Evolutionary conservation across 495 filamentous ascomycete species (phyloP).

Genomic region (Lasiosphaeria hispida): DNA sequence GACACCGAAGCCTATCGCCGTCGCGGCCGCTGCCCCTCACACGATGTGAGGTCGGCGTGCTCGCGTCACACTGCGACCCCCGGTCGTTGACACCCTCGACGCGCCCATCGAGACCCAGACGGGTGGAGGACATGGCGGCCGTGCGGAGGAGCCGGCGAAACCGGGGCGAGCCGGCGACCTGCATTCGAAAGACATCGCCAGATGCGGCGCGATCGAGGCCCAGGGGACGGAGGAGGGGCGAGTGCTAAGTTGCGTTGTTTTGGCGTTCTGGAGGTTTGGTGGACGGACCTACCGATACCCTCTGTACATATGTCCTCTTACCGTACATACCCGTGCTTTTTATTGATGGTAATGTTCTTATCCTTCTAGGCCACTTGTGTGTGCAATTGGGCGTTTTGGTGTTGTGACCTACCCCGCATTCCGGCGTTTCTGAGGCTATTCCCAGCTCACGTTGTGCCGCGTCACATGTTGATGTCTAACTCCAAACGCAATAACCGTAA

Average conservation of each 20-base stretch:
- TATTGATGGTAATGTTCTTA: constrained; percentile 17
- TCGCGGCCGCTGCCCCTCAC: constrained; percentile 29
- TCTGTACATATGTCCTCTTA: constrained; percentile 22
- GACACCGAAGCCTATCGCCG: constrained; percentile 32
- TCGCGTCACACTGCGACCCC: constrained; percentile 22
- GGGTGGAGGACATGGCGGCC: constrained; percentile 27
- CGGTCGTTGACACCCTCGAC: constrained; percentile 12
- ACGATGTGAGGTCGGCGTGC: constrained; percentile 15
- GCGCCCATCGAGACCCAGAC: constrained; percentile 14
- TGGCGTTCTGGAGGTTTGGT: constrained; percentile 21
- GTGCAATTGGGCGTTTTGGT: no score
- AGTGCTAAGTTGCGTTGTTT: constrained; percentile 15
- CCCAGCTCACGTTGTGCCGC: no score
- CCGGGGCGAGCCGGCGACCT: constrained; percentile 34
- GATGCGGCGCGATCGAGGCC: constrained; percentile 34
- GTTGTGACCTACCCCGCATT: no score
- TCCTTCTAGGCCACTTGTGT: no score
- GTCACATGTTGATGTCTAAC: no score
- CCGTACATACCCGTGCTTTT: constrained; percentile 23
- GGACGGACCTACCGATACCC: constrained; percentile 26
- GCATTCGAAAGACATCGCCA: constrained; percentile 40
- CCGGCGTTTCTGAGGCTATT: no score
- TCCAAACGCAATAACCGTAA: no score
- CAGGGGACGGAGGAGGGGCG: constrained; percentile 31
- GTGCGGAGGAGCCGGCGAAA: constrained; percentile 34